Base-by-base conservation (phyloP, 2,329 filamentous ascomycete genomes). In the Drechslerella stenobrocha region DNA sequence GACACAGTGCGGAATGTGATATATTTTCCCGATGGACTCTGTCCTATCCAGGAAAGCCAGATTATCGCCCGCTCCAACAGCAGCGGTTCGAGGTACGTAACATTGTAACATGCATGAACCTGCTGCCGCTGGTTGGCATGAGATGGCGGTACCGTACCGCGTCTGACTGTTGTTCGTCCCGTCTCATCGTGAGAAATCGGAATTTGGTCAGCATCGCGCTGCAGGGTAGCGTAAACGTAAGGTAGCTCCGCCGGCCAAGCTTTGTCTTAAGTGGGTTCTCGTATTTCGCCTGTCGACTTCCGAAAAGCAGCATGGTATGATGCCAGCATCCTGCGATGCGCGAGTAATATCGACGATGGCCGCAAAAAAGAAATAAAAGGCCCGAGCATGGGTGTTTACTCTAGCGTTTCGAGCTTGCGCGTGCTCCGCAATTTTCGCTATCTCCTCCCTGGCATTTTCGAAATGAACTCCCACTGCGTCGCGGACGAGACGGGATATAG, bases 401-500 rank as follows among this genome's bases (percentile, higher is more conserved):
- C 37, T 65, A 35, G 53, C 48, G 61, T 66, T 66, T 66, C 53
- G 56, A 66, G 52, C 45, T 42, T 30, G 22, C 28, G 13, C 22
- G n/a, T 20, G 37, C n/a, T 37, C 34, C n/a, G 34, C 34, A 4
- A 6, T 46, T 9, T 15, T 23, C 52, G 15, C 52, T 50, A 57
- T 65, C 42, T 58, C 60, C 60, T 57, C 50, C 32, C 52, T 58
- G 47, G 48, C 52, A 32, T 15, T 37, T 37, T 15, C 34, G 6
- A 37, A 11, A 37, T 37, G 34, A 37, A 13, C 13, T 37, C 34
- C 34, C 34, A 13, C 34, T 11, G 11, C 11, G 5, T 5, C 5
- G 28, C 28, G 28, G 5, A 30, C 28, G 28, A 30, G 28, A 30
- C 28, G 28, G 28, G 11, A 30, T 11, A 11, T 5, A 30, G 11